Base-by-base conservation (phyloP, 345 rosid species). In the Isatis tinctoria region DNA sequence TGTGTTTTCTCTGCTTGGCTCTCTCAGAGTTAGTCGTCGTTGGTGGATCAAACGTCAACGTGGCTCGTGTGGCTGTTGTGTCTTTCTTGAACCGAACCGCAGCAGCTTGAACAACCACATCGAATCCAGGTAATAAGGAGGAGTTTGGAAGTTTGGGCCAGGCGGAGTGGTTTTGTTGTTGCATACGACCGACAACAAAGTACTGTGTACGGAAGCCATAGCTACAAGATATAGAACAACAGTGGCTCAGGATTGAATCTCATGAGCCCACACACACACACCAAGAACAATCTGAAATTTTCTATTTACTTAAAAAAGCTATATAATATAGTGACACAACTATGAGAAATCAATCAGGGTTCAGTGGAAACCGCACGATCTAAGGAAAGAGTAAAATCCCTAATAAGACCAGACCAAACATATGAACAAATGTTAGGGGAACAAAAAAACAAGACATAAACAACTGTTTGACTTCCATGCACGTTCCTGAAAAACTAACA, bases 11-110 rank as follows among this genome's bases (percentile, higher is more conserved):
- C 51, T 80, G 97, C 73, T 82, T 82, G 44, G 36, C 67, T 74
- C 79, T 82, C 74, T 87, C 87, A 0, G 87, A 76, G 74, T 84
- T 67, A n/a, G 85, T 75, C 3, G 85, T 75, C 3, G 88, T 40
- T 1, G 85, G 83, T 41, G 97, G 87, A 84, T 96, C 99, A 79
- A 90, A 87, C 1, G 95, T 92, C 72, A 92, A 72, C 14, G 97
- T 79, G 41, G 97, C 93, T 80, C 78, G 85, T 52, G 86, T 76
- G 20, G 37, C 84, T 4, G 63, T 63, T 10, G 65, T 20, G n/a
- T 85, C 96, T 68, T 79, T 92, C 79, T 80, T 87, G 49, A 54
- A 73, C 6, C 78, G 74, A 59, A 62, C 65, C 0, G 86, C 69
- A 73, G 87, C 80, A 76, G 82, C 68, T 49, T 76, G 85, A 10